A percentile compares a stretch with the other conserved stretches of the same genome.
These are phyloP conservation scores for Zea luxurians DNA, from an alignment of 176 grass and related monocot species.

Conservation along the genomic window DNA sequence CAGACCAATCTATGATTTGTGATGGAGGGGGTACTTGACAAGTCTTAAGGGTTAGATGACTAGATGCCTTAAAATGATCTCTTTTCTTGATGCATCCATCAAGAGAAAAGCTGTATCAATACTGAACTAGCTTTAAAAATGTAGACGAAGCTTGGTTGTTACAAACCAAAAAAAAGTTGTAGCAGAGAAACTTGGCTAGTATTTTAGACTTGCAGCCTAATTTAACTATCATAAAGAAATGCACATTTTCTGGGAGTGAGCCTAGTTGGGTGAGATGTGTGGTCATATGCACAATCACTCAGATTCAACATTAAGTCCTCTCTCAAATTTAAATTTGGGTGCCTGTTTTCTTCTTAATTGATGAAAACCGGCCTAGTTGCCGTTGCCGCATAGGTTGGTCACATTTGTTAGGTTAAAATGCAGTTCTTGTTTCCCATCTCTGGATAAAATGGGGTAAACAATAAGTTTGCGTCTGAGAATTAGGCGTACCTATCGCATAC, in stretches of 20 bases:
- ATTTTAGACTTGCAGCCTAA: constrained; percentile 18
- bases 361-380: neutral
- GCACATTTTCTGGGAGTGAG: neutral
- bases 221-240: constrained; percentile 15
- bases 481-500: constrained; percentile 82
- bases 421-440: constrained; percentile 9
- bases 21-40: neutral
- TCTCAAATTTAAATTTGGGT: neutral
- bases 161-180: constrained; percentile 25
- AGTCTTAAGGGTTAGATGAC: constrained; percentile 7
- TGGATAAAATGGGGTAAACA: neutral
- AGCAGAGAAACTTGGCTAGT: neutral
- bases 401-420: neutral
- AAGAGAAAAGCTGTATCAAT: constrained; percentile 11
- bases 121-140: neutral
- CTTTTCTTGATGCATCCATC: constrained; percentile 2
- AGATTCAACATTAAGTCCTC: neutral
- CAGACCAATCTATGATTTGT: too few species aligned
- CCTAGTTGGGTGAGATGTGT: neutral
- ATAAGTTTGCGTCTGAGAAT: neutral
- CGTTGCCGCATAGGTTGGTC: neutral
- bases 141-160: constrained; percentile 21
- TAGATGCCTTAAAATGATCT: constrained; percentile 12
- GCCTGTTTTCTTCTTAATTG: neutral
- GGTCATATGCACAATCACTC: neutral